Base-by-base conservation (phyloP, 805 yeast genomes). In the Suhomyces xylopsoci region DNA sequence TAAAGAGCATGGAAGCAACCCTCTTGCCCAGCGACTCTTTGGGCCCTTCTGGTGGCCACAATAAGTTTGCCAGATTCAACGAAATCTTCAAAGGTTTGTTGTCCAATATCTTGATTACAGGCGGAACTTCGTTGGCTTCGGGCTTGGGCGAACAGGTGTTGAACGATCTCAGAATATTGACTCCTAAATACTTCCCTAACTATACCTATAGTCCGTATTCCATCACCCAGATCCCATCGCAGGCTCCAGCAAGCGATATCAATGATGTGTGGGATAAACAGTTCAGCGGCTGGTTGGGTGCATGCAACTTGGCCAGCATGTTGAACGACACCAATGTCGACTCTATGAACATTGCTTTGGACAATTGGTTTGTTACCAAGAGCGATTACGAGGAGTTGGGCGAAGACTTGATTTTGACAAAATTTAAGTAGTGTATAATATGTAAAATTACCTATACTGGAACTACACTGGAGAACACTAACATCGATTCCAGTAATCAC, bases 231-330 rank as follows among this genome's bases (percentile, higher is more conserved):
- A 51, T 57, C 9, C 52, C 55, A 17, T 43, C 41, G 15, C 22
- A 26, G 30, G 36, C 41, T 5, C 64, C 51, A 60, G 63, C 62
- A 19, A 67, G 68, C 34, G 73, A 68, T 46, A 55, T 65, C 34
- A 64, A 65, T 54, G 76, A 72, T 28, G 58, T 62, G 15, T 73
- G 77, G 61, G 90, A 86, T 55, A 77, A 85, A 55, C 81, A 77
- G 56, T 80, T 76, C 57, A 81, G 85, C 48, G 74, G 80, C 22
- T 85, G 91, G 91, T 69, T 84, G 28, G 91, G 91, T n/a, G 90
- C 90, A 0, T 80, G 85, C 52, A 83, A 84, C 56, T 75, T 86
- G 58, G 83, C 87, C 12, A 78, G 81, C 44, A 77, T 83, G 75
- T 81, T 85, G 47, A 84, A 83, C 52, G 84, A 77, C 38, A 59